These are phyloP conservation scores for Tillandsia fasciculata DNA, from an alignment of 176 grass and related monocot species.

Conservation along the genomic window DNA sequence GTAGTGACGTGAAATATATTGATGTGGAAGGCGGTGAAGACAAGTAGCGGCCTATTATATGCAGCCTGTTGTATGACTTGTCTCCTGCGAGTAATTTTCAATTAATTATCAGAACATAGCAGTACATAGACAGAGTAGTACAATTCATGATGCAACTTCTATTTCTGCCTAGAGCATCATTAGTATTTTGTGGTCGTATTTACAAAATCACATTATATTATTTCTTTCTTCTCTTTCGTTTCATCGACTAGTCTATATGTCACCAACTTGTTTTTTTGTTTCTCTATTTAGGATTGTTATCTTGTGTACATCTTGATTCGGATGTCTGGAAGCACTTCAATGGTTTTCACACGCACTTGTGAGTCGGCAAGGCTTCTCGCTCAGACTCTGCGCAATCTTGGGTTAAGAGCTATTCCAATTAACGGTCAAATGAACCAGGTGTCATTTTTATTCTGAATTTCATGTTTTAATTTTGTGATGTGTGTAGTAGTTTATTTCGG, in stretches of 20 bases:
- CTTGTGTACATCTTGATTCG: conserved; percentile 76
- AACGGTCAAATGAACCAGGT: conserved; percentile 94
- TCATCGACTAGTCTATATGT: neutral
- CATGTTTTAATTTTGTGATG: neutral
- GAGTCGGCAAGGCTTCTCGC: conserved; percentile 75
- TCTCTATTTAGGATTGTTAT: conserved; percentile 60
- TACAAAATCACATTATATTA: too few species aligned
- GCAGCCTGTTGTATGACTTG: too few species aligned
- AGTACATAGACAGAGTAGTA: too few species aligned
- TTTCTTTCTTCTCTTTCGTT: neutral
- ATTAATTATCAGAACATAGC: too few species aligned
- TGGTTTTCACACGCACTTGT: conserved; percentile 91
- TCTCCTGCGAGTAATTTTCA: too few species aligned
- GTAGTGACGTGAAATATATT: too few species aligned
- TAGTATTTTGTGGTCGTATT: too few species aligned
- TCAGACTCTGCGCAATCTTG: conserved; percentile 59
- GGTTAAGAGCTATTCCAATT: conserved; percentile 77
- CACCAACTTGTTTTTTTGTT: neutral
- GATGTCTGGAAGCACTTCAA: conserved; percentile 50
- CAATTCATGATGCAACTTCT: too few species aligned
- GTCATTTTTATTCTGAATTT: conserved; percentile 5
- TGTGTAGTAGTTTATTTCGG: neutral
- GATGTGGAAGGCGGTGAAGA: too few species aligned
- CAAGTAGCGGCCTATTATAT: too few species aligned
- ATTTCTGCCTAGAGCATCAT: too few species aligned